Percentiles rank a stretch among this genome's conserved stretches.
Conservation (phyloP, 1,284 basidiomycete genomes). For the Vanrija pseudolonga region DNA sequence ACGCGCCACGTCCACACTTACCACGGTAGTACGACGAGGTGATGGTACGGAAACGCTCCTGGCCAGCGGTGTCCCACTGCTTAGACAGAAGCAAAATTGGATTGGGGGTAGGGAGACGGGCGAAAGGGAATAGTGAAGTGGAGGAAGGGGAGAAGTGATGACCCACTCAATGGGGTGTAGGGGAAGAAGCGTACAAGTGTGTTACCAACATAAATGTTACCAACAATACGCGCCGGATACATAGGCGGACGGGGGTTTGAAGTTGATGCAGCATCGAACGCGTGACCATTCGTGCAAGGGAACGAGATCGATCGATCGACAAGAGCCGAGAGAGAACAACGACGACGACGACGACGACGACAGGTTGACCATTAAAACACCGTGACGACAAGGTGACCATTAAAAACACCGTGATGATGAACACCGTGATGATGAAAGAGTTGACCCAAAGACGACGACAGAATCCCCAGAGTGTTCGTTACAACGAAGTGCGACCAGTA, state of each 20-base stretch:
- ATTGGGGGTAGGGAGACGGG: conserved; percentile 16
- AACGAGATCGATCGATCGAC: neutral
- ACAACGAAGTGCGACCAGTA: neutral
- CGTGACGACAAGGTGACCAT: neutral
- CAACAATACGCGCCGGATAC: conserved; percentile 26
- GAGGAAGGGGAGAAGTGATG: conserved; percentile 5
- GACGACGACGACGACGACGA: neutral
- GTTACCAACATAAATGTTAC: conserved; percentile 23
- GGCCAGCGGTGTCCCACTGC: conserved; percentile 97
- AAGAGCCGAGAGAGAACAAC: neutral
- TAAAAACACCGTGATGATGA: neutral
- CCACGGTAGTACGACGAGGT: conserved; percentile 91
- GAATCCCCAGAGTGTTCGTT: too few species aligned
- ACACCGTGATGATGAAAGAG: neutral
- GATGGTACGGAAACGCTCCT: conserved; percentile 96
- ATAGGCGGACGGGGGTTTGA: conserved; percentile 21
- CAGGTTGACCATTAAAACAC: neutral
- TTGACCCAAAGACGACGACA: neutral
- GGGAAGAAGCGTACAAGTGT: conserved; percentile 16
- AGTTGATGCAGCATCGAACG: conserved; percentile 7
- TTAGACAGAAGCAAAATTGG: conserved; percentile 21
- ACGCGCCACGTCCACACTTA: neutral
- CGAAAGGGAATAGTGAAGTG: conserved; percentile 13
- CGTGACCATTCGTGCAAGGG: neutral
- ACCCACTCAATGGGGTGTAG: too few species aligned